Percentiles rank a stretch among this genome's conserved stretches.
phyloP scores from a whole-genome alignment of 306 rosid genomes.

The Prunus padus region DNA sequence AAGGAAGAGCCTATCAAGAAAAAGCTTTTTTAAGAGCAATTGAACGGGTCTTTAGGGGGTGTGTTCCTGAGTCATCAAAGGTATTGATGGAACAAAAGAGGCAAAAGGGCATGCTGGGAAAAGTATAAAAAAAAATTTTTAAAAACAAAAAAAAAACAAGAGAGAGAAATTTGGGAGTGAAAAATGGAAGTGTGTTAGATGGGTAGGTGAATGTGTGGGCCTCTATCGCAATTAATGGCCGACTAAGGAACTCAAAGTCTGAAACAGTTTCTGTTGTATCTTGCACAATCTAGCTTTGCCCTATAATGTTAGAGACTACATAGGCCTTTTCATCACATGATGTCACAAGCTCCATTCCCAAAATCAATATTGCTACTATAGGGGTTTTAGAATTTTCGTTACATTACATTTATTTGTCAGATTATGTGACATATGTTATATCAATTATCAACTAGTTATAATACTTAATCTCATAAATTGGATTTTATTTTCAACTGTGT shows the following conservation, averaged over 20 bases:
- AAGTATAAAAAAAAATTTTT: not conserved
- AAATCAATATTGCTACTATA: not conserved
- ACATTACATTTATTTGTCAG: too few species aligned
- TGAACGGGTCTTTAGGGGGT: slow-evolving; percentile 45
- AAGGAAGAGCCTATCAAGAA: not conserved
- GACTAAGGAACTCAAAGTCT: slow-evolving; percentile 33
- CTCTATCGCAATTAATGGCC: slow-evolving; percentile 44
- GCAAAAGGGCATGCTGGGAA: slow-evolving; percentile 9
- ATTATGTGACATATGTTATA: not conserved
- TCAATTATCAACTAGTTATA: not conserved
- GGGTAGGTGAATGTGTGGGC: slow-evolving; percentile 66
- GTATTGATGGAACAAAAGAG: slow-evolving; percentile 9
- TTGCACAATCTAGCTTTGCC: slow-evolving; percentile 21
- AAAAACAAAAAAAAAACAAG: not conserved
- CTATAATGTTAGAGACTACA: not conserved
- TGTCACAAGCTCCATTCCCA: not conserved
- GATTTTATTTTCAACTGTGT: not conserved
- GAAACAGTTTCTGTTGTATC: slow-evolving; percentile 28
- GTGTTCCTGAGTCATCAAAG: slow-evolving; percentile 34
- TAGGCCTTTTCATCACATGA: slow-evolving; percentile 25
- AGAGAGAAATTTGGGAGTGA: slow-evolving; percentile 18
- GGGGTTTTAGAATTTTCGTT: too few species aligned
- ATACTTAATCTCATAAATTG: not conserved
- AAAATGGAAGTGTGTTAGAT: slow-evolving; percentile 27
- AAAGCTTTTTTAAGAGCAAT: not conserved